phyloP scores from a whole-genome alignment of 2,329 filamentous ascomycete species.

The Xylaria sp. region DNA sequence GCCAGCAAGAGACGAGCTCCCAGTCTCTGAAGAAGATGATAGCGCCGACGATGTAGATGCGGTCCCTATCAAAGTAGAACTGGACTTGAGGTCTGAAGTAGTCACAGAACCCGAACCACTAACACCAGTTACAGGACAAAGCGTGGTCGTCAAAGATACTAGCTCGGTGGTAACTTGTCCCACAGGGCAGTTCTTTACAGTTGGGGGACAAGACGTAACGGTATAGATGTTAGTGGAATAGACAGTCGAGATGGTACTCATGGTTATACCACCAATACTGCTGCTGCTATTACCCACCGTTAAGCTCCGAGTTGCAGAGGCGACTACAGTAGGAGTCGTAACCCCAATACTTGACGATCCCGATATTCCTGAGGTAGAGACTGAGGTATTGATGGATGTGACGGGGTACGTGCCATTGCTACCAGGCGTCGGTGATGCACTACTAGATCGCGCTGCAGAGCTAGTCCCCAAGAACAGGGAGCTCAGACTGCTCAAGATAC shows the following conservation, averaged over 20 bases:
- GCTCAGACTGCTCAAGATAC: slow-evolving; percentile 47
- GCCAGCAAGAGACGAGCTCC: slow-evolving; percentile 35
- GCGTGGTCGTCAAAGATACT: slow-evolving; percentile 42
- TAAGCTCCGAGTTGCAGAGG: background rate
- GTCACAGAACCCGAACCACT: slow-evolving; percentile 35
- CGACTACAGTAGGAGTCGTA: background rate
- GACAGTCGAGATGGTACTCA: slow-evolving; percentile 40
- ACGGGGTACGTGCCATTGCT: slow-evolving; percentile 16
- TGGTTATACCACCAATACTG: slow-evolving; percentile 15
- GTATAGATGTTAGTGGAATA: slow-evolving; percentile 47
- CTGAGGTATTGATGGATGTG: slow-evolving; percentile 13
- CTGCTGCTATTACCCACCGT: slow-evolving; percentile 13
- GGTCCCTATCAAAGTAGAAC: slow-evolving; percentile 17
- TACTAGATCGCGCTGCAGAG: slow-evolving; percentile 20
- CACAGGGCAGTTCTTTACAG: slow-evolving; percentile 44
- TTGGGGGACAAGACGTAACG: slow-evolving; percentile 43
- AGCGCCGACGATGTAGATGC: slow-evolving; percentile 29
- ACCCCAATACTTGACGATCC: slow-evolving; percentile 28
- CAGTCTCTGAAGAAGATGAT: slow-evolving; percentile 24
- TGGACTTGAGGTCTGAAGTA: slow-evolving; percentile 12
- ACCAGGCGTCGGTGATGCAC: background rate
- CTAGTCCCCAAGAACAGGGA: slow-evolving; percentile 44
- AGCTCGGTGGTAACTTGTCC: slow-evolving; percentile 44
- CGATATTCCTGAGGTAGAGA: background rate
- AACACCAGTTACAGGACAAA: slow-evolving; percentile 41